Base-by-base conservation (phyloP, 1,284 basidiomycete genomes). In the Ganoderma sinense region DNA sequence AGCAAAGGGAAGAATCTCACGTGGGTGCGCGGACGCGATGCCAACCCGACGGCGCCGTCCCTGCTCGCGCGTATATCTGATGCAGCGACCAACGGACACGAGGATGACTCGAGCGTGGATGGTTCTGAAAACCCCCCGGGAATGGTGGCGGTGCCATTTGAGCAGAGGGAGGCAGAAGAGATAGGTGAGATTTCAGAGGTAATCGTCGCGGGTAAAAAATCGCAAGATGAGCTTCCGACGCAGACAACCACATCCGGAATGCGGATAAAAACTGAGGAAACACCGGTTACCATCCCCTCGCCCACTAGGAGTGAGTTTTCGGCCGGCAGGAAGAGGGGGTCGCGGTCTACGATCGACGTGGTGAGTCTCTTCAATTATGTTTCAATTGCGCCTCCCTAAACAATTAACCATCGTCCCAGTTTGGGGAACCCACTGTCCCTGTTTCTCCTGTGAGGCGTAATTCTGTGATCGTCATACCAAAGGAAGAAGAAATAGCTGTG, bases 271-370 rank as follows among this genome's bases (percentile, higher is more conserved):
- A 29, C 58, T 14, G 72, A 71, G 41, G 72, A 71, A 60, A 53
- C 61, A 4, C 43, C 64, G 2, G 55, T 33, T 39, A 61, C 13
- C 16, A 61, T 71, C 18, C 55, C 66, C 7, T 64, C 68, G 0
- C 69, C 66, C 11, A 66, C 65, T 2, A 65, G 26, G 48, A 61
- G 59, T 39, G 51, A 41, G 14, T 33, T 55, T 14, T 45, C n/a
- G 26, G 56, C 29, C 7, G 62, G 66, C 33, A 69, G 61, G 48
- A n/a, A 58, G 29, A 26, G 68, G 51, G 66, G 69, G 3, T 63
- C 65, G 33, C 72, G 72, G 23, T 69, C 69, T 31, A 73, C 69
- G 1, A 73, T 73, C 53, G 62, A 73, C 53, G 72, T 73, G 62
- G 72, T 71, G 40, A 66, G 72, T 65, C 10, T 43, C n/a, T 13